phyloP scores from a whole-genome alignment of 768 basidiomycete species.

The Hirschioporus abietinus region DNA sequence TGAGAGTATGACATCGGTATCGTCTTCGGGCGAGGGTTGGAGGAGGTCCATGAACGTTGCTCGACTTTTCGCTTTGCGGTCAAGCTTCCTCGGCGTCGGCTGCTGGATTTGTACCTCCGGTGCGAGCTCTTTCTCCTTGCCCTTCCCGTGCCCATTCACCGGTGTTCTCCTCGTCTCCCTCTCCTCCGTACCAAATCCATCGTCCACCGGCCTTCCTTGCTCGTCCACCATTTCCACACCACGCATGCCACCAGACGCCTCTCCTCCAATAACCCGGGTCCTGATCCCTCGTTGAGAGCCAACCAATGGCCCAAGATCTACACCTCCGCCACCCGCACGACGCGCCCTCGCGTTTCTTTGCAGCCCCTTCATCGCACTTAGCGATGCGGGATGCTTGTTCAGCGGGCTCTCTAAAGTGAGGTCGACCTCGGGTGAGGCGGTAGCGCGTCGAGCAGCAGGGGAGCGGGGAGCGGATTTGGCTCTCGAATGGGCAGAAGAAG shows the following conservation, averaged over 20 bases:
- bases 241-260: conserved; percentile 57
- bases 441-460: background rate
- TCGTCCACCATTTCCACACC: conserved; percentile 50
- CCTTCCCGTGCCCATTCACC: conserved; percentile 23
- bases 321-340: background rate
- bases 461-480: background rate
- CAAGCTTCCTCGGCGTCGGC: conserved; percentile 13
- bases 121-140: conserved; percentile 9
- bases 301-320: conserved; percentile 61
- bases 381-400: conserved; percentile 19
- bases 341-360: background rate
- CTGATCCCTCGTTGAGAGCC: conserved; percentile 56
- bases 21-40: background rate
- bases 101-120: background rate
- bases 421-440: background rate
- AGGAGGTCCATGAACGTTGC: background rate
- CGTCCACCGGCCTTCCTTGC: background rate
- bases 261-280: conserved; percentile 34
- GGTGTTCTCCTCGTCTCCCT: conserved; percentile 19
- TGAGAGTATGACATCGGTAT: conserved; percentile 5
- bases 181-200: conserved; percentile 7
- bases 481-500: background rate
- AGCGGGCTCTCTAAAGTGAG: conserved; percentile 14
- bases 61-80: conserved; percentile 17
- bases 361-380: conserved; percentile 15